Percentiles rank a stretch among this genome's conserved stretches.
These are phyloP conservation scores for Phytophthora uliginosa DNA, from an alignment of 352 stramenopile genomes.

Conservation along the genomic window DNA sequence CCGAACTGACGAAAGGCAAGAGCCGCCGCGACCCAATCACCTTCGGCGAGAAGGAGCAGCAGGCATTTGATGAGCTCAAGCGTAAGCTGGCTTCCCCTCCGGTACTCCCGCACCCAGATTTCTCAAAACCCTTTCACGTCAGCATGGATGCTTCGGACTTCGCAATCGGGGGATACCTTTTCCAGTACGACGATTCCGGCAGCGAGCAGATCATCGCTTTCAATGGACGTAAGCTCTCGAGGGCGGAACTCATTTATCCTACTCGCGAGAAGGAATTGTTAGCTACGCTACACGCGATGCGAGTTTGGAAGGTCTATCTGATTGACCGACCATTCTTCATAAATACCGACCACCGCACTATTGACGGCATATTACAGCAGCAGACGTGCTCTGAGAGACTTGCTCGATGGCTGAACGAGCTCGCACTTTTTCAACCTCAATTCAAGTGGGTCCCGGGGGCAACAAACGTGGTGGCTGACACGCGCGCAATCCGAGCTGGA, in stretches of 20 bases:
- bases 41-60: not conserved
- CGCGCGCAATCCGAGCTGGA: slow-evolving; percentile 8
- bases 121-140: slow-evolving; percentile 3
- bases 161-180: slow-evolving; percentile 1
- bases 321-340: slow-evolving; percentile 6
- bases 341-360: not conserved
- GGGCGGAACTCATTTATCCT: slow-evolving; percentile 5
- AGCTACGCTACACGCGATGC: slow-evolving; percentile 1
- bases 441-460: slow-evolving; percentile 6
- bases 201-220: not conserved
- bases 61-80: slow-evolving; percentile 5
- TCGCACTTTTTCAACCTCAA: slow-evolving; percentile 7
- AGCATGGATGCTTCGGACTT: slow-evolving; percentile 14
- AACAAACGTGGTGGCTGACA: slow-evolving; percentile 14
- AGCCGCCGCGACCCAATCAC: not conserved
- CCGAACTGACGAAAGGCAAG: slow-evolving; percentile 5
- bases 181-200: not conserved
- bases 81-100: not conserved
- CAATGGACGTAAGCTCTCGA: not conserved
- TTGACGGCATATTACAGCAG: slow-evolving; percentile 1
- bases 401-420: slow-evolving; percentile 7
- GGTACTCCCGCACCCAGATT: slow-evolving; percentile 12
- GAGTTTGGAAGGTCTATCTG: slow-evolving; percentile 10
- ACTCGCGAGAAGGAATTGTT: slow-evolving; percentile 11
- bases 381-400: slow-evolving; percentile 5